Conservation (phyloP, 106 monocot genomes). For the Agapanthus africanus region DNA sequence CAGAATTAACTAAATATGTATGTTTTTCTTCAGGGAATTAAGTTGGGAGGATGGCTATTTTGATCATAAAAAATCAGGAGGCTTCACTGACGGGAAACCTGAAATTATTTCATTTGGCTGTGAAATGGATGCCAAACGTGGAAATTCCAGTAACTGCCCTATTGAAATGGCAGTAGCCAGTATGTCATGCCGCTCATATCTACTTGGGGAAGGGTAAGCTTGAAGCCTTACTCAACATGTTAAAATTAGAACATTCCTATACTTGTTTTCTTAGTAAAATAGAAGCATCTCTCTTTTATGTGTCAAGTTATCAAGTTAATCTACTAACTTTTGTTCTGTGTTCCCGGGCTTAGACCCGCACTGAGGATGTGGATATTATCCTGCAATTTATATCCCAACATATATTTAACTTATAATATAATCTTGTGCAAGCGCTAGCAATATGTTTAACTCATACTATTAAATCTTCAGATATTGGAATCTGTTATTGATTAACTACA, state of each 20-base stretch:
- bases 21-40: slow-evolving; percentile 34
- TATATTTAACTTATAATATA: too few relatives aligned
- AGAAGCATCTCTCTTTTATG: not conserved
- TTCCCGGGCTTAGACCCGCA: too few relatives aligned
- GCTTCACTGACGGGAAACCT: not conserved
- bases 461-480: not conserved
- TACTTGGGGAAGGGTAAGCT: slow-evolving; percentile 40
- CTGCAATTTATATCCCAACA: too few relatives aligned
- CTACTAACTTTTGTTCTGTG: too few relatives aligned
- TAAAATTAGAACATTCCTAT: not conserved
- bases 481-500: not conserved
- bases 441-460: not conserved
- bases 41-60: slow-evolving; percentile 47
- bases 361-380: too few relatives aligned
- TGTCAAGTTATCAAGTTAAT: not conserved
- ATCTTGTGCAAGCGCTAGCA: not conserved
- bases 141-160: slow-evolving; percentile 3
- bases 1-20: too few relatives aligned
- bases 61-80: slow-evolving; percentile 8
- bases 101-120: slow-evolving; percentile 14
- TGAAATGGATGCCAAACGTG: slow-evolving; percentile 4
- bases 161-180: slow-evolving; percentile 20
- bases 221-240: not conserved
- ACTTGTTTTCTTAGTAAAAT: not conserved
- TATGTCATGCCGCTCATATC: slow-evolving; percentile 22